These are phyloP conservation scores for Podaxis rugospora DNA, from an alignment of 768 basidiomycete genomes.

Conservation along the genomic window DNA sequence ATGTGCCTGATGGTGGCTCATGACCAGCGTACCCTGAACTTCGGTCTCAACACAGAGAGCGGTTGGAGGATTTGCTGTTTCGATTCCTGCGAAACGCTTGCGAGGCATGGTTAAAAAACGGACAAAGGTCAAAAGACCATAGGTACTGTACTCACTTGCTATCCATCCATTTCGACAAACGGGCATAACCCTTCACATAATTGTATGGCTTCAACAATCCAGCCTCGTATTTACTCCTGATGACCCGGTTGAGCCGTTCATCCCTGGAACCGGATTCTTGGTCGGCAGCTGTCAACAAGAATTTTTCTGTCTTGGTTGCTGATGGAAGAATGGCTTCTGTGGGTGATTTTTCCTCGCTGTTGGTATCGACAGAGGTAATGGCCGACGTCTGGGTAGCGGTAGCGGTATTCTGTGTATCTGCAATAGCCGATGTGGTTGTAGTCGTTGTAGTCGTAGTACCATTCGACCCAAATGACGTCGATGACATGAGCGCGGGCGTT, in stretches of 20 bases:
- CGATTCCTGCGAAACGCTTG: conserved; percentile 83
- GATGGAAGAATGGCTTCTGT: conserved; percentile 57
- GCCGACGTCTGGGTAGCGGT: conserved; percentile 11
- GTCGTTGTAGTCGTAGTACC: conserved; percentile 8
- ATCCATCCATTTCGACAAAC: conserved; percentile 94
- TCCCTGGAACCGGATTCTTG: conserved; percentile 89
- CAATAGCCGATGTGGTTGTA: conserved; percentile 10
- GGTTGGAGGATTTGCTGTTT: conserved; percentile 91
- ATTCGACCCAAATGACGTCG: conserved; percentile 26
- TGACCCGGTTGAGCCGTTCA: conserved; percentile 86
- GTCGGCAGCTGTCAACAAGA: conserved; percentile 91
- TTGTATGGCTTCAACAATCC: conserved; percentile 94
- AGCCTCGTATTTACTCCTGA: conserved; percentile 95
- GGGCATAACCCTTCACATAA: conserved; percentile 92
- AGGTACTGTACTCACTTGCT: conserved; percentile 55
- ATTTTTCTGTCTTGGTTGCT: conserved; percentile 80
- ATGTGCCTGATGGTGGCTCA: conserved; percentile 1
- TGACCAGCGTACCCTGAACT: conserved; percentile 61
- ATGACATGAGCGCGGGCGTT: conserved; percentile 44
- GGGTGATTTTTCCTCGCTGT: conserved; percentile 9
- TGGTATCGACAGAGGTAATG: conserved; percentile 13
- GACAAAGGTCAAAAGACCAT: neutral
- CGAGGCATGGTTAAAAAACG: conserved; percentile 8
- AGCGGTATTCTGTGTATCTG: conserved; percentile 9
- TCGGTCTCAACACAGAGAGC: conserved; percentile 77